Base-by-base conservation (phyloP, 2,329 filamentous ascomycete species). In the Ascochyta clinopodiicola region DNA sequence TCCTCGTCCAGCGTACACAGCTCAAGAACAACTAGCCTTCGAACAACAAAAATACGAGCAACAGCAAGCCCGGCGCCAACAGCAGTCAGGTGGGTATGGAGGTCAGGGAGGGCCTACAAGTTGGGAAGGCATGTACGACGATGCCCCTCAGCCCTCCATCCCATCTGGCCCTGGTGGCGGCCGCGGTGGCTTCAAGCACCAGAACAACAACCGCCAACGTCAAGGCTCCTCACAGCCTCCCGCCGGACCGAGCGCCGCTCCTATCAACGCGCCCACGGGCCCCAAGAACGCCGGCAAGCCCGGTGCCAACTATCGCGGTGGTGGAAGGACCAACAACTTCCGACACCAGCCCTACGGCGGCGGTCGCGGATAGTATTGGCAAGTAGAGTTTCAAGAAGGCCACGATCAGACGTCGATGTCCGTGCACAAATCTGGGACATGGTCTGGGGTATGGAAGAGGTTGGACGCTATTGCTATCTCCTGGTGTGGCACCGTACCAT, bases 81-180 rank as follows among this genome's bases (percentile, higher is more conserved):
- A 78, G 57, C 75, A 79, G 59, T 64, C 63, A 31, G 71, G 68
- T 51, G 76, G 76, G 24, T 76, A 73, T 74, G 83, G 78, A 44
- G 83, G 78, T 34, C 80, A 80, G 52, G 86, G 86, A 39, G 87
- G 86, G 15, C 89, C 89, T n/a, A 91, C 90, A 22, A 93, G 89
- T 36, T 97, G 93, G 92, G 94, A 98, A 75, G 94, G 94, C 69
- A 96, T 96, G 92, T 98, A 97, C 75, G 94, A 98, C 73, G 94
- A 97, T 73, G 91, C 93, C 2, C 93, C 92, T 15, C 91, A 94
- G 72, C 91, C 91, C 5, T 88, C 88, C 66, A 84, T 88, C 63
- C 81, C 78, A 65, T 80, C 78, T 15, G 82, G 80, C 42, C 81
- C 82, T 45, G 77, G 78, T 51, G 68, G 57, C 19, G 61, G 66